Evolutionary conservation across 352 stramenopile genomes (phyloP).

Genomic region (Aphanomyces astaci): DNA sequence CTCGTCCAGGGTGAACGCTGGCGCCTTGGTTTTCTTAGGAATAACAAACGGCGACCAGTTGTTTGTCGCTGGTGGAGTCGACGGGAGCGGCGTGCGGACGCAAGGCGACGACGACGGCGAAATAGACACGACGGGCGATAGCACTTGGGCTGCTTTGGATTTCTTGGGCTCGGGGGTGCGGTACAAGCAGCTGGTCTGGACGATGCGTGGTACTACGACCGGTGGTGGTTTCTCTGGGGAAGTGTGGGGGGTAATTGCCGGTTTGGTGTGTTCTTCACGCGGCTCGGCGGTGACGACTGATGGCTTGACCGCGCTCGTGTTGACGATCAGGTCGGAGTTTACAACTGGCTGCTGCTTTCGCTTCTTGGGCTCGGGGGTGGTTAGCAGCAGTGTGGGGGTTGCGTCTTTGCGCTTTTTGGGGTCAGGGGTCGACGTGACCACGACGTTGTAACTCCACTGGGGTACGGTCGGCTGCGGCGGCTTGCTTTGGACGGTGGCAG

Average conservation of each 20-base stretch:
- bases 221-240: not conserved
- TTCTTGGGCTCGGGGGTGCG: not conserved
- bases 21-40: conserved; percentile 11
- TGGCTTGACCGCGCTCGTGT: too few species aligned
- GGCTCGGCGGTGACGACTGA: too few species aligned
- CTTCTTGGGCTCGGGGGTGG: too few species aligned
- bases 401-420: conserved; percentile 27
- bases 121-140: conserved; percentile 63
- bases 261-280: too few species aligned
- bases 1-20: conserved; percentile 27
- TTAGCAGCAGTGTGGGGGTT: too few species aligned
- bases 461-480: not conserved
- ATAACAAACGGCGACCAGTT: conserved; percentile 19
- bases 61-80: conserved; percentile 23
- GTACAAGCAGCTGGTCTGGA: not conserved
- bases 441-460: conserved; percentile 5
- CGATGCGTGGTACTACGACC: not conserved
- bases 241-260: too few species aligned
- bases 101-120: conserved; percentile 47
- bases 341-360: too few species aligned
- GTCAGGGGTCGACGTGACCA: conserved; percentile 13
- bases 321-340: too few species aligned
- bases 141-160: conserved; percentile 14
- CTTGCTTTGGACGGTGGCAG: conserved; percentile 20
- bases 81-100: conserved; percentile 41